Evolutionary conservation across 495 filamentous ascomycete genomes (phyloP).

Genomic region (Aspergillus cavernicola): DNA sequence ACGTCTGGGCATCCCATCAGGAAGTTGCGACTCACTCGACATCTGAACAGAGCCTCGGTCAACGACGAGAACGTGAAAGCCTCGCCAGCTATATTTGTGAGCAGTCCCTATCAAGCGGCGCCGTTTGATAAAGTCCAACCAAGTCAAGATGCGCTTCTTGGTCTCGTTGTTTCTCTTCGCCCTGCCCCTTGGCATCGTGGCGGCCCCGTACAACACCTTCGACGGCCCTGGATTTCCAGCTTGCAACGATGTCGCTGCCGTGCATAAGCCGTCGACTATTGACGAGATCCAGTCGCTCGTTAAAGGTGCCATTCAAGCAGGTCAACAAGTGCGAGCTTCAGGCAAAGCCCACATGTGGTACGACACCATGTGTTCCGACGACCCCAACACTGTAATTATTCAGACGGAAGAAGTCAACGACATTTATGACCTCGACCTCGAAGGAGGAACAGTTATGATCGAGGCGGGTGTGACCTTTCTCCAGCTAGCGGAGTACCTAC

Average conservation of each 20-base stretch:
- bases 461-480: constrained; percentile 16
- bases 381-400: constrained; percentile 17
- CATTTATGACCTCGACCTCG: constrained; percentile 10
- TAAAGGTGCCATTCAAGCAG: constrained; percentile 5
- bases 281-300: constrained; percentile 10
- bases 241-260: constrained; percentile 12
- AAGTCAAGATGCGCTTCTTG: background rate
- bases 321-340: constrained; percentile 11
- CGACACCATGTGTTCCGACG: constrained; percentile 17
- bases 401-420: constrained; percentile 12
- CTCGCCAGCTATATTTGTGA: too few relatives aligned
- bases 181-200: background rate
- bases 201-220: constrained; percentile 13
- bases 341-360: constrained; percentile 17
- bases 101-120: too few relatives aligned
- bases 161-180: background rate
- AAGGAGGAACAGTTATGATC: constrained; percentile 14
- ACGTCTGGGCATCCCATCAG: too few relatives aligned
- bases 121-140: too few relatives aligned
- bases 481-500: constrained; percentile 13
- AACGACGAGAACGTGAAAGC: background rate
- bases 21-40: too few relatives aligned
- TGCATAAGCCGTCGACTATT: constrained; percentile 1
- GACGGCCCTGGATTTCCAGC: constrained; percentile 13
- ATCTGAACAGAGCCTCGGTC: too few relatives aligned